Evolutionary conservation across 768 basidiomycete genomes (phyloP), one percentile per base, ranked within the genome.

Genomic region (Sutorius australiensis): DNA sequence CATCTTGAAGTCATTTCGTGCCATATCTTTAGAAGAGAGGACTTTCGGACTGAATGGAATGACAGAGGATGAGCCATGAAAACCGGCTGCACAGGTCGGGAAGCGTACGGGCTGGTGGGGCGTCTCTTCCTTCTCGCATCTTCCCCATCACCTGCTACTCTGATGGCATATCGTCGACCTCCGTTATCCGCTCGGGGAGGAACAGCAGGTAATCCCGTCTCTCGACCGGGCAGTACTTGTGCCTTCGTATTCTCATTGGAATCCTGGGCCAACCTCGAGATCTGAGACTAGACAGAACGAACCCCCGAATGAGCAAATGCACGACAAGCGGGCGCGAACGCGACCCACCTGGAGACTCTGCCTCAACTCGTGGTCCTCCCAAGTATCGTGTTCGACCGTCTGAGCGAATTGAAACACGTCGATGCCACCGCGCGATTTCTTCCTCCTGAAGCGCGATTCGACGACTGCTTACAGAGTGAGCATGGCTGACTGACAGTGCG

Each of bases 371-470:
- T 77, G 79, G 64, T 88, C 81, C 39, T 84, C 74, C 87, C 87
- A 91, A 30, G 75, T 80, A 32, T 76, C 77, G 27, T 77, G 72
- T 58, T 91, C 89, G 17, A 92, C 83, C 0, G 89, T 92, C 61
- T 85, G 83, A 0, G 87, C 87, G 67, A 89, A 90, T 65, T 90
- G 84, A 60, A 92, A 92, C 27, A 92, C 79, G 39, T 83, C 83
- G 27, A 77, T 17, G 3, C 68, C 73, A 27, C 69, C 74, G 9
- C 80, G 77, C 5, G 82, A 75, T 64, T 82, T 89, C 71, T 89
- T 89, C 52, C 81, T 71, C 31, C 77, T 79, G 37, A 75, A 67
- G 14, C 76, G 72, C 24, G 83, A 79, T 67, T 89, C 87, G 56
- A 89, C 75, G 42, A 87, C 85, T 86, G 55, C 13, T 44, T 45